Evolutionary conservation across 2,329 filamentous ascomycete genomes (phyloP).

Genomic region (Aspergillus sp.): DNA sequence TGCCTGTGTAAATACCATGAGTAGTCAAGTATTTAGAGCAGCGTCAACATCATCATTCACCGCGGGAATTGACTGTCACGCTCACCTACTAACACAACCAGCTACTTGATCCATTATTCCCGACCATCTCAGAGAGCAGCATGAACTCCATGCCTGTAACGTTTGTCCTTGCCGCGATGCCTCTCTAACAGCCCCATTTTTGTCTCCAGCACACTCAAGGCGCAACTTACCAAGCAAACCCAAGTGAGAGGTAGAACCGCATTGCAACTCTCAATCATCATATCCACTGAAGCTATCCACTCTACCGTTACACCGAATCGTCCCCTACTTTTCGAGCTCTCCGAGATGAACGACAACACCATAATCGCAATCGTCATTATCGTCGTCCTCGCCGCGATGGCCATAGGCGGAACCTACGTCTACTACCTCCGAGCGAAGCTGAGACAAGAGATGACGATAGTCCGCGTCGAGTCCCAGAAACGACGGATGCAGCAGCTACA

Average conservation of each 20-base stretch:
- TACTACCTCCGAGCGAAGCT: not conserved
- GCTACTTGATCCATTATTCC: not conserved
- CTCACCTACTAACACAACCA: not conserved
- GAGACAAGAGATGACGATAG: not conserved
- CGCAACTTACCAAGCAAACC: not conserved
- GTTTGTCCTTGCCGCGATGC: not conserved
- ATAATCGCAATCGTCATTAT: slow-evolving; percentile 10
- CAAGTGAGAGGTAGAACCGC: not conserved
- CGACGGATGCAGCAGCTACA: not conserved
- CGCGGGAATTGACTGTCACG: not conserved
- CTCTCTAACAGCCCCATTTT: not conserved
- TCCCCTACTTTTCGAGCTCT: not conserved
- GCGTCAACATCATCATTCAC: not conserved
- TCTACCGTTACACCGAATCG: not conserved
- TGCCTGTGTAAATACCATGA: not conserved
- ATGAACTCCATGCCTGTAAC: not conserved
- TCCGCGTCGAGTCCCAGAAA: not conserved
- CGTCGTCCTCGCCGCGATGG: slow-evolving; percentile 5
- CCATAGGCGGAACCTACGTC: not conserved
- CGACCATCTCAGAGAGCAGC: not conserved
- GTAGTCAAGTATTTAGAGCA: not conserved
- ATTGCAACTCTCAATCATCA: not conserved
- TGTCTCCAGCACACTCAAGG: not conserved
- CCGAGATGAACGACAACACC: slow-evolving; percentile 6
- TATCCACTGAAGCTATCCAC: not conserved